Evolutionary conservation across 2,329 filamentous ascomycete species (phyloP).

Genomic region (Neurospora sp.): DNA sequence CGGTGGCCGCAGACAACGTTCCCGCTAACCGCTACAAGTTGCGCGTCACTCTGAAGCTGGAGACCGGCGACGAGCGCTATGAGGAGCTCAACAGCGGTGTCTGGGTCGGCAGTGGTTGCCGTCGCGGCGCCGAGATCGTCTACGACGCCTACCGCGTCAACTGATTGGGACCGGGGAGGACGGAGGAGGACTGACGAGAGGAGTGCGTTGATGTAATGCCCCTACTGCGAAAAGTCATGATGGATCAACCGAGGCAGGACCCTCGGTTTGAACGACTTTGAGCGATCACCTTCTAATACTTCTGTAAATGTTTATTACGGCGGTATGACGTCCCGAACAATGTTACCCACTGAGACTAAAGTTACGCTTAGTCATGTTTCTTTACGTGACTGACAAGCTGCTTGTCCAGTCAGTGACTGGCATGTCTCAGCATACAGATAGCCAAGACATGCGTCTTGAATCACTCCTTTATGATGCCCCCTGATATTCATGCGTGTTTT

Average conservation of each 20-base stretch:
- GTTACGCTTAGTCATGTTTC: background rate
- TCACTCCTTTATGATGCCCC: background rate
- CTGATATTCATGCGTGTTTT: background rate
- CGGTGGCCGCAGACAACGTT: constrained; percentile 17
- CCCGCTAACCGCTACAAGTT: constrained; percentile 15
- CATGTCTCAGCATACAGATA: background rate
- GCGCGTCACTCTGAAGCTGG: constrained; percentile 17
- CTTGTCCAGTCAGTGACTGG: background rate
- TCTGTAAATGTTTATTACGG: background rate
- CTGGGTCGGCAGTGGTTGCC: constrained; percentile 17
- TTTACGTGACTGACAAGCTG: background rate
- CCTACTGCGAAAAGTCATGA: background rate
- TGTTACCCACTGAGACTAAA: background rate
- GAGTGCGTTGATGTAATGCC: background rate
- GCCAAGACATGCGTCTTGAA: background rate
- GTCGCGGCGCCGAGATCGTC: constrained; percentile 18
- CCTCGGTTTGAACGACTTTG: background rate
- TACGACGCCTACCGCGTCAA: constrained; percentile 18
- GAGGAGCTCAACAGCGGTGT: constrained; percentile 15
- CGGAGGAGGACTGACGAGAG: background rate
- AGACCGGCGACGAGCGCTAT: constrained; percentile 20
- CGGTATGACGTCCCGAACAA: background rate
- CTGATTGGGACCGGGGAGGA: constrained; percentile 6
- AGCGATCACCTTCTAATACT: background rate
- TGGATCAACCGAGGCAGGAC: background rate